phyloP scores from a whole-genome alignment of 495 filamentous ascomycete species.

The Clavariopsis aquatica region DNA sequence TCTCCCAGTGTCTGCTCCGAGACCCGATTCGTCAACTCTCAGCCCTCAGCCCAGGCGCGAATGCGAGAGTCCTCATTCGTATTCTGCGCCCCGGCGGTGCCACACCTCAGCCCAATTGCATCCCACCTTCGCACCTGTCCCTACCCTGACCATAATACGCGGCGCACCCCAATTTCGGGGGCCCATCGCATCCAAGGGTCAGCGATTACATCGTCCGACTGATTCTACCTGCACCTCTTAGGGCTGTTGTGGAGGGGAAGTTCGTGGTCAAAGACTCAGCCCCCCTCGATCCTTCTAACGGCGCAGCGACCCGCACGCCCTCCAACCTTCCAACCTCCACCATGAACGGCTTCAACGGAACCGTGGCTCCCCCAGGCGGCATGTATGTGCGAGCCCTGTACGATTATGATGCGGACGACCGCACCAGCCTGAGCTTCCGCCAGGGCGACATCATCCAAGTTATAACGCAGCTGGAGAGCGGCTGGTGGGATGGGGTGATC shows the following conservation, averaged over 20 bases:
- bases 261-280: constrained; percentile 17
- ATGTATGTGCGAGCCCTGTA: constrained; percentile 95
- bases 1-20: neutral
- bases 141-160: constrained; percentile 30
- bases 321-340: neutral
- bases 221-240: constrained; percentile 5
- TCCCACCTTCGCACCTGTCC: constrained; percentile 11
- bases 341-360: constrained; percentile 69
- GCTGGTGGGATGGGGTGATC: constrained; percentile 99
- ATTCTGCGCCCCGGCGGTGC: constrained; percentile 33
- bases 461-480: constrained; percentile 94
- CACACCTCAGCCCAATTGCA: constrained; percentile 35
- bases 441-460: constrained; percentile 97
- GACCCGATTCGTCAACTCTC: constrained; percentile 16
- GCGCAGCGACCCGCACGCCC: constrained; percentile 5
- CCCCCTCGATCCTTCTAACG: neutral
- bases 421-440: constrained; percentile 92
- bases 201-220: neutral
- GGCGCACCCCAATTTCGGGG: constrained; percentile 4
- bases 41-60: constrained; percentile 19
- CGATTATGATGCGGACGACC: constrained; percentile 95
- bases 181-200: constrained; percentile 27
- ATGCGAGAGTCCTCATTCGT: constrained; percentile 33
- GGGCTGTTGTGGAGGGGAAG: neutral
- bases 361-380: constrained; percentile 67